Base-by-base conservation (phyloP, 2,329 filamentous ascomycete genomes). In the Geosmithia putterillii region DNA sequence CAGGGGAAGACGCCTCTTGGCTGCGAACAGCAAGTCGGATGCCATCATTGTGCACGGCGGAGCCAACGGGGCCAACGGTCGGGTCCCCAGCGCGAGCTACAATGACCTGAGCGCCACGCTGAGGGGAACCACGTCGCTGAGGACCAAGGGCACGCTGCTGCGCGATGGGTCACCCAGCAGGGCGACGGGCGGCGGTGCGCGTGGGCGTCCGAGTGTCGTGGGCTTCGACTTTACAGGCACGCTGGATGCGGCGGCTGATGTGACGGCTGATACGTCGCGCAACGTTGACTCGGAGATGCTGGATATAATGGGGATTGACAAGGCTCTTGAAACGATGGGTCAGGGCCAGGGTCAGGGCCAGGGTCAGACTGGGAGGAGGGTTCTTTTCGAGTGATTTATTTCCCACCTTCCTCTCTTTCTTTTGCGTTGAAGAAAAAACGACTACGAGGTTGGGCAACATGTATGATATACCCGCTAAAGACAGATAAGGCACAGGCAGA, bases 271-370 rank as follows among this genome's bases (percentile, higher is more conserved):
- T n/a, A 66, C 63, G 19, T 61, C 64, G 21, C 62, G 75, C 25
- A 68, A 79, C 44, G 65, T 78, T 12, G 75, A 79, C 53, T 65
- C 67, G 23, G 75, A 79, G 57, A 73, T 79, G 65, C 63, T 82
- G 50, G 76, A 80, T 54, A 76, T 82, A 38, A 74, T 79, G 68
- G 76, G 77, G 50, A 79, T 82, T 52, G 78, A 82, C 50, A 70
- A 74, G 46, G 73, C 70, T 41, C 57, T 82, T 42, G 69, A 75
- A 40, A 65, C 61, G 41, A 64, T 82, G 71, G n/a, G n/a, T n/a
- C n/a, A n/a, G n/a, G n/a, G n/a, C n/a, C 70, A 77, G 44, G 63
- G 58, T 28, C 61, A 69, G 39, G 65, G 64, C 28, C 63, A 61
- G 44, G 70, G 68, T 40, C 65, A 12, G 4, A 12, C 10, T 32